Evolutionary conservation across 495 filamentous ascomycete species (phyloP).

Genomic region (Lichina pygmaea): DNA sequence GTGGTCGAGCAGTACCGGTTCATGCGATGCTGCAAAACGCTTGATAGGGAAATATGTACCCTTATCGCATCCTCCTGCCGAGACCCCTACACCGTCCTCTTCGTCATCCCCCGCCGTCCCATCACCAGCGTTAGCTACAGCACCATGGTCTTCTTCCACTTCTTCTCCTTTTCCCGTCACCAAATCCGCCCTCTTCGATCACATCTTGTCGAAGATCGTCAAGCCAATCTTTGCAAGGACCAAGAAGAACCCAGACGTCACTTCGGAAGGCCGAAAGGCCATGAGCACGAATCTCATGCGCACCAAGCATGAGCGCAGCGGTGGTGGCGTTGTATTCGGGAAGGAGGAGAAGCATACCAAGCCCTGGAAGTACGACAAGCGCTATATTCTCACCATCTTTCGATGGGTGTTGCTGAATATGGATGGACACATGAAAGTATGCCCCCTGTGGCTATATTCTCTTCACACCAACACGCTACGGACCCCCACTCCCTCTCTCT

Average conservation of each 20-base stretch:
- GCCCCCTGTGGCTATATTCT: background rate
- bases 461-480: background rate
- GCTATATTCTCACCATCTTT: constrained; percentile 34
- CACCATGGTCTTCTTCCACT: too few species aligned
- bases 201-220: constrained; percentile 24
- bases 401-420: constrained; percentile 31
- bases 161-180: background rate
- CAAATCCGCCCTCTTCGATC: constrained; percentile 17
- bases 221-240: constrained; percentile 44
- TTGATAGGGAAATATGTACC: background rate
- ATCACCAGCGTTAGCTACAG: too few species aligned
- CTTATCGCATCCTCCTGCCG: too few species aligned
- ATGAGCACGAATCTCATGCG: constrained; percentile 4
- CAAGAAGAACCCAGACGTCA: constrained; percentile 28
- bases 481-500: background rate
- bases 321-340: too few species aligned
- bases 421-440: constrained; percentile 11
- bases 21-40: background rate
- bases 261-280: constrained; percentile 30
- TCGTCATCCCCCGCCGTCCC: too few species aligned
- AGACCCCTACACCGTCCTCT: too few species aligned
- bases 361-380: constrained; percentile 46
- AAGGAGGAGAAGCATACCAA: constrained; percentile 22
- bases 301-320: too few species aligned
- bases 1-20: constrained; percentile 20